Base-by-base conservation (phyloP, 257 asterid genomes). In the Cynanchum wilfordii region DNA sequence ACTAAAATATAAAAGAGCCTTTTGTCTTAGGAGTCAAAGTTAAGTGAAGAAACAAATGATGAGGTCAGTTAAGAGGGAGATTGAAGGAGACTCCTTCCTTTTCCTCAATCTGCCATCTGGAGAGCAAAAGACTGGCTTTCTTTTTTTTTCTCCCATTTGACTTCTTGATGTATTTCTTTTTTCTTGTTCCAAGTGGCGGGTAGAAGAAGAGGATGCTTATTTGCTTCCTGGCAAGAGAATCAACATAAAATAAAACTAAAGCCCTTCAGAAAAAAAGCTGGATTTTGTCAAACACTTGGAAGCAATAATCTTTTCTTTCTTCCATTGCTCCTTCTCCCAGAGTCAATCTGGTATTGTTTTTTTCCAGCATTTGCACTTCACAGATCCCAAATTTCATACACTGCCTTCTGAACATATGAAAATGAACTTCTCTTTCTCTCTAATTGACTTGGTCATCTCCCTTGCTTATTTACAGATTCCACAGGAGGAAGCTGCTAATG, bases 21-120 rank as follows among this genome's bases (percentile, higher is more conserved):
- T 33, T 58, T 58, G 10, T 71, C 7, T 22, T 59, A 25, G 38
- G 54, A 62, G 70, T 62, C 76, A 60, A 57, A 72, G 47, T 60
- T 25, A 25, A 42, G 68, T 74, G 58, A 17, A 19, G 22, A 74
- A 58, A 52, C 78, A 40, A 17, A 42, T 17, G 44, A 9, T 62
- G 30, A 40, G 60, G 68, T 22, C 19, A 42, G 45, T 64, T 42
- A 42, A 10, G 68, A 20, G 29, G 19, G 36, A 58, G 29, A n/a
- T 47, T 51, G 71, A 65, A 44, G 20, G 69, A 47, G 38, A 33
- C 40, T 19, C 27, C 44, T 66, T 70, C 42, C 11, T 27, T 13
- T 25, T 54, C 62, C n/a, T 7, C 3, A 60, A 49, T 19, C 3
- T 62, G 59, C 82, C 82, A 79, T 24, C 15, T 79, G 82, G 82